Percentiles rank a stretch among this genome's conserved stretches.
phyloP scores from a whole-genome alignment of 768 basidiomycete species.

The Lentinus brumalis region DNA sequence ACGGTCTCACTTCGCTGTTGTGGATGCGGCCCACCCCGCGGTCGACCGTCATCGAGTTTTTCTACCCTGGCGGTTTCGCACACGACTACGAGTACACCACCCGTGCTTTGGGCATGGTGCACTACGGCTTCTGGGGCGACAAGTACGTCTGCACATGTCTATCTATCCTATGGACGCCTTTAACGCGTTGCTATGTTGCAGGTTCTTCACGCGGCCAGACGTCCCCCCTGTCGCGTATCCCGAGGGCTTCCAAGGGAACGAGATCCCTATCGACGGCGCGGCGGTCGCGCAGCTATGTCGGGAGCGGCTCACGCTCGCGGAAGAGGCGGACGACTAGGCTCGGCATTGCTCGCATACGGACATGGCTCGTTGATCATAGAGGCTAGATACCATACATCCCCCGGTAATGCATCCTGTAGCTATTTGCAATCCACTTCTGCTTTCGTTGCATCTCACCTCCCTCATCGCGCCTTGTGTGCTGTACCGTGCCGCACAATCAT shows the following conservation, averaged over 20 bases:
- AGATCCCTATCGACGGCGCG: conserved; percentile 79
- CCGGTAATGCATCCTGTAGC: conserved; percentile 14
- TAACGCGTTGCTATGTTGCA: conserved; percentile 28
- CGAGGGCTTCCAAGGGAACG: conserved; percentile 86
- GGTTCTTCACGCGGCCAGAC: conserved; percentile 74
- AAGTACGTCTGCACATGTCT: conserved; percentile 42
- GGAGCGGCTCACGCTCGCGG: conserved; percentile 56
- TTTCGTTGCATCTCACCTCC: background rate
- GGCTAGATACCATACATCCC: conserved; percentile 9
- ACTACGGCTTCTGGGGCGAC: conserved; percentile 85
- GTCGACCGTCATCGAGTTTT: conserved; percentile 92
- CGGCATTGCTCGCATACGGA: background rate
- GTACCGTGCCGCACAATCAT: background rate
- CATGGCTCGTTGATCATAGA: background rate
- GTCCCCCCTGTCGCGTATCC: conserved; percentile 73
- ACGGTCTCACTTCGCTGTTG: conserved; percentile 82
- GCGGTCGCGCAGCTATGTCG: conserved; percentile 62
- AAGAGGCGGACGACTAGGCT: conserved; percentile 61
- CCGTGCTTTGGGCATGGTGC: conserved; percentile 79
- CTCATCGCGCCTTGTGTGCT: background rate
- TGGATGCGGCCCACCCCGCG: conserved; percentile 90
- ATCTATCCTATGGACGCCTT: background rate
- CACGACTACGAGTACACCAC: conserved; percentile 83
- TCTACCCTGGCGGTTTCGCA: conserved; percentile 82
- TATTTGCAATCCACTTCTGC: conserved; percentile 1